Evolutionary conservation across 768 basidiomycete species (phyloP).

Genomic region (Rhodosporidiobolus odoratus): DNA sequence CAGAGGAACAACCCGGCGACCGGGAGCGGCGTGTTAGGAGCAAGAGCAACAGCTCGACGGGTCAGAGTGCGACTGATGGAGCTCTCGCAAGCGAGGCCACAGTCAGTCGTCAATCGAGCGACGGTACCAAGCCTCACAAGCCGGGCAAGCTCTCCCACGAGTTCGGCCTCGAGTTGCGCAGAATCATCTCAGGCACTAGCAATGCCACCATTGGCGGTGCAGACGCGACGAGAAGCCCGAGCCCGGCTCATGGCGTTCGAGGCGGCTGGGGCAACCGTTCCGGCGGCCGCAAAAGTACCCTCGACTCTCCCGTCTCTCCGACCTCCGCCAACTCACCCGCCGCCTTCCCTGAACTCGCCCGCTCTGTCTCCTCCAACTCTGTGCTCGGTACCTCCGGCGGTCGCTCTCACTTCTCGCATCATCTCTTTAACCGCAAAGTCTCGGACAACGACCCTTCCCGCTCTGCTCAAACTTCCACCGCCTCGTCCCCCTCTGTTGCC

Average conservation of each 20-base stretch:
- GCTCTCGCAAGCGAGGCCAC: constrained; percentile 16
- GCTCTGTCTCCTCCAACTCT: constrained; percentile 30
- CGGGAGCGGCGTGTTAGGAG: constrained; percentile 25
- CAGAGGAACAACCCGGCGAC: not conserved
- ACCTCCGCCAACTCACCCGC: not conserved
- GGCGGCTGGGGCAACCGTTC: constrained; percentile 29
- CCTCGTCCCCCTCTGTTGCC: not conserved
- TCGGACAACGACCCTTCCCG: not conserved
- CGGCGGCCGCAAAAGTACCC: constrained; percentile 12
- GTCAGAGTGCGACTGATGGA: constrained; percentile 16
- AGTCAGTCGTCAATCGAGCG: constrained; percentile 36
- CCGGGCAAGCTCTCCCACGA: constrained; percentile 19
- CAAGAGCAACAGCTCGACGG: constrained; percentile 39
- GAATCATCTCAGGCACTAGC: constrained; percentile 26
- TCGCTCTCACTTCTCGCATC: not conserved
- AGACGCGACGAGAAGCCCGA: not conserved
- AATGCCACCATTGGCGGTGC: not conserved
- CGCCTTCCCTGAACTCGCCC: constrained; percentile 16
- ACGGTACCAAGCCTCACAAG: constrained; percentile 7
- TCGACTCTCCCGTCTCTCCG: not conserved
- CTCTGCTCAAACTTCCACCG: not conserved
- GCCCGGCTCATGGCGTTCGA: constrained; percentile 1
- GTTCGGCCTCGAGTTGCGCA: constrained; percentile 27
- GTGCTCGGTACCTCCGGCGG: not conserved
- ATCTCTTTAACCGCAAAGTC: constrained; percentile 9